Evolutionary conservation across 129 eudicot species (phyloP).

Genomic region (Chrysanthemum seticuspe): DNA sequence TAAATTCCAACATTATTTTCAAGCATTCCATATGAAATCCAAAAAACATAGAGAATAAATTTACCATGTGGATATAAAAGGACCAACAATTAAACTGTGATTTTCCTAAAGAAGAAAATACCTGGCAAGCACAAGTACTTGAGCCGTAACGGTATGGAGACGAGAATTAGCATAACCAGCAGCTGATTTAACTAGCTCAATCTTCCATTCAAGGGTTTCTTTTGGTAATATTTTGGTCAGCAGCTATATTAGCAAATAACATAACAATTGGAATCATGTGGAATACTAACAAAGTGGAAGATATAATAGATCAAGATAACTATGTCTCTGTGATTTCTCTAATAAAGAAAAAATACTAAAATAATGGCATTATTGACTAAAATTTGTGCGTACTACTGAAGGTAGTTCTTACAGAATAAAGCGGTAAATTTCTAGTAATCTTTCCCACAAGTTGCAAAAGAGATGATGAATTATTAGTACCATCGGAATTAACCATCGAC

Average conservation of each 20-base stretch:
- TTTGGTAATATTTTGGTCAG: conserved; percentile 25
- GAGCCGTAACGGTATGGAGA: conserved; percentile 45
- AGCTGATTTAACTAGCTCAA: conserved; percentile 48
- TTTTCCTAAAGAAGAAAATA: conserved; percentile 8
- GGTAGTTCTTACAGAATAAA: conserved; percentile 13
- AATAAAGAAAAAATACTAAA: no score
- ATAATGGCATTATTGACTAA: no score
- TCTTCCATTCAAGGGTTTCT: conserved; percentile 46
- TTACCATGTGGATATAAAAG: neutral
- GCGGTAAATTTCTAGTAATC: neutral
- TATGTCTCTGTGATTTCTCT: no score
- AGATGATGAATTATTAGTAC: conserved; percentile 4
- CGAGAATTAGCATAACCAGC: conserved; percentile 53
- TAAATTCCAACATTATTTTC: no score
- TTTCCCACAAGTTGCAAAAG: neutral
- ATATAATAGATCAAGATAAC: no score
- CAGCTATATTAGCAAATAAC: neutral
- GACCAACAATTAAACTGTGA: neutral
- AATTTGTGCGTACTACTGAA: no score
- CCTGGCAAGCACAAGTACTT: conserved; percentile 55
- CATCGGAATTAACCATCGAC: conserved; percentile 48
- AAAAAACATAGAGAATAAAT: neutral
- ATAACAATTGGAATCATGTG: neutral
- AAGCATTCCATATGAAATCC: no score
- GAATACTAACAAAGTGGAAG: no score